Evolutionary conservation across 2,329 filamentous ascomycete species (phyloP), one percentile per base, ranked within the genome.

Genomic region (Penicillium sp.): DNA sequence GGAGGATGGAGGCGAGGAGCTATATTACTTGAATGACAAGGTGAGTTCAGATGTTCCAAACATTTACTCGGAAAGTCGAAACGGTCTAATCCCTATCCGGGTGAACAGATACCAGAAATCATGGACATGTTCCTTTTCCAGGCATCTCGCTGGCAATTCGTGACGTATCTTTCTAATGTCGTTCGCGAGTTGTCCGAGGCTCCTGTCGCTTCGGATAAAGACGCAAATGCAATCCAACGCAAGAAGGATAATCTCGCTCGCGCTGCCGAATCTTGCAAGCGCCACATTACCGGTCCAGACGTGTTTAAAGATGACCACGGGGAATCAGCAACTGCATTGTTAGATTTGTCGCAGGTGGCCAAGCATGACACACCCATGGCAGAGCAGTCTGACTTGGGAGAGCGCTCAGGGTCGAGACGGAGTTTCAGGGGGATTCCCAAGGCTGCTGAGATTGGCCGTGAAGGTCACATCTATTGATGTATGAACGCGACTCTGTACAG

Each of bases 101-200:
- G 3, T 25, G 11, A 30, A 18, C 34, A 84, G 66, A 92, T 95
- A 78, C 86, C 88, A 47, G 83, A 89, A 37, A 87, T 95, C 58
- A 91, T 95, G 89, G 77, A 82, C 0, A 77, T 87, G 50, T 88
- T 97, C 62, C 78, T 99, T 16, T 99, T 95, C 66, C 92, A 97
- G 68, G 84, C 86, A 14, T 95, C 91, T 2, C 81, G 91, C 19
- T 82, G 86, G 53, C 82, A 90, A 49, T 77, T 97, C 3, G 76
- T 96, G 13, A 77, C 81, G 14, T 80, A 83, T 42, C 74, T 99
- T 39, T 83, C 83, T 59, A 72, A 80, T n/a, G 75, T 81, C 11
- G 77, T 86, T 55, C 79, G 87, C 40, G 72, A 78, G 7, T 55
- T 56, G 67, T 77, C 19, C 70, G 76, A 49, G 69, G 79, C 49